A percentile compares a stretch with the other conserved stretches of the same genome.
Conservation (phyloP, 2,329 filamentous ascomycete species). For the Graphiopsis chlorocephala region DNA sequence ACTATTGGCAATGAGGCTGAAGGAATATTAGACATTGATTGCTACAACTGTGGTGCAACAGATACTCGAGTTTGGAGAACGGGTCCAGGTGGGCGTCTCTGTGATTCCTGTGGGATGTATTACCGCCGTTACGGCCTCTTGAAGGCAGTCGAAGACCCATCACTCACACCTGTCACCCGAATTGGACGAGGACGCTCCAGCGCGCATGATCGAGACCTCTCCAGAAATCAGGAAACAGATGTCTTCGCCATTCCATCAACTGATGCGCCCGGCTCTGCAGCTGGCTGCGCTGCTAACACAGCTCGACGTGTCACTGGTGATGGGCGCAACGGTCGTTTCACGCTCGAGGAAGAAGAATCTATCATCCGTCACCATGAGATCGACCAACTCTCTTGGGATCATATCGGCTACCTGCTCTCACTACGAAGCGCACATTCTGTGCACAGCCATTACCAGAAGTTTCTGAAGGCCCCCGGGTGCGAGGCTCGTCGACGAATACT, state of each 20-base stretch:
- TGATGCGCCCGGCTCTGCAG: background rate
- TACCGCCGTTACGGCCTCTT: slow-evolving; percentile 29
- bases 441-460: slow-evolving; percentile 23
- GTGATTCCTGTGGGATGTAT: slow-evolving; percentile 32
- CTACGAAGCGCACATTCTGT: slow-evolving; percentile 26
- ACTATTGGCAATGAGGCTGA: slow-evolving; percentile 14
- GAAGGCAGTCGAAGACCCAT: slow-evolving; percentile 24
- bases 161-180: background rate
- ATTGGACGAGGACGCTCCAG: background rate
- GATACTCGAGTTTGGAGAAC: slow-evolving; percentile 25
- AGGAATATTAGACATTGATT: slow-evolving; percentile 12
- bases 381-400: slow-evolving; percentile 35
- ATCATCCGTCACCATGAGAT: slow-evolving; percentile 43
- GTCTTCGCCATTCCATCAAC: slow-evolving; percentile 8
- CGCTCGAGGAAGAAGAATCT: slow-evolving; percentile 29
- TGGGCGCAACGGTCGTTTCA: slow-evolving; percentile 19
- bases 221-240: background rate
- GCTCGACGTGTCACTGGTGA: slow-evolving; percentile 17
- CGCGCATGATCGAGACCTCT: background rate
- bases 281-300: slow-evolving; percentile 22
- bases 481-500: background rate
- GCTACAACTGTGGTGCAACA: slow-evolving; percentile 30
- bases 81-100: slow-evolving; percentile 31
- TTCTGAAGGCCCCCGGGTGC: background rate
- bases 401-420: slow-evolving; percentile 35